Conservation (phyloP, 163 green algal species). For the Chloroidium sp. region DNA sequence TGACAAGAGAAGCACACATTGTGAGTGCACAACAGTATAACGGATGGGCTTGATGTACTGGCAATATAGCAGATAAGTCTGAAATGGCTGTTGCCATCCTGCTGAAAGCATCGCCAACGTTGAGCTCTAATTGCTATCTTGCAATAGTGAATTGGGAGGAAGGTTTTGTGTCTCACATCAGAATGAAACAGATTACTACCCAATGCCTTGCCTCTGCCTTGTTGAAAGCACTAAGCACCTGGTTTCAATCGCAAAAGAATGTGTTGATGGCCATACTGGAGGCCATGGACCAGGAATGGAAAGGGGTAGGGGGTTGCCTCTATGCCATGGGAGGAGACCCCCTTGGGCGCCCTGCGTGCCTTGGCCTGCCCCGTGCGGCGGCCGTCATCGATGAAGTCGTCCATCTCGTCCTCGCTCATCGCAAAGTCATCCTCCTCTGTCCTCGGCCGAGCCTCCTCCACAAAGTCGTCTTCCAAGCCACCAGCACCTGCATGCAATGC, state of each 20-base stretch:
- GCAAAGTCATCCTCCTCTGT: constrained; percentile 22
- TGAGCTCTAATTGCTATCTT: no score
- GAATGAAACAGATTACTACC: no score
- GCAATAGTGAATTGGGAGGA: no score
- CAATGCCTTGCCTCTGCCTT: no score
- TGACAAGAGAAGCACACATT: neutral
- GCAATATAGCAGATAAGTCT: no score
- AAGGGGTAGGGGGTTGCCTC: constrained; percentile 13
- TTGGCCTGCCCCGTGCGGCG: constrained; percentile 16
- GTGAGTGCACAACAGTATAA: neutral
- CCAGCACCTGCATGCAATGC: no score
- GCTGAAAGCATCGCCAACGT: no score
- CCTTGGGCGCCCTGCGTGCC: constrained; percentile 6
- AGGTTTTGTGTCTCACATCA: no score
- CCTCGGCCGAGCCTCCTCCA: constrained; percentile 10
- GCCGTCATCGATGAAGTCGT: constrained; percentile 57
- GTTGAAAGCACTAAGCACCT: neutral
- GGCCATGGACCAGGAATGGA: no score
- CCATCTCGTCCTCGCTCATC: constrained; percentile 36
- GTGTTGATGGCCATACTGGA: neutral
- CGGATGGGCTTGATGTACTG: no score
- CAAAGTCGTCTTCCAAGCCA: constrained; percentile 39
- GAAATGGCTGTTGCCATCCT: no score
- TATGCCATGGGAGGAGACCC: constrained; percentile 39
- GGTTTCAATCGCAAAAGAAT: neutral